Percentiles rank a stretch among this genome's conserved stretches.
Conservation (phyloP, 140 eudicot genomes). For the Cichorium intybus region DNA sequence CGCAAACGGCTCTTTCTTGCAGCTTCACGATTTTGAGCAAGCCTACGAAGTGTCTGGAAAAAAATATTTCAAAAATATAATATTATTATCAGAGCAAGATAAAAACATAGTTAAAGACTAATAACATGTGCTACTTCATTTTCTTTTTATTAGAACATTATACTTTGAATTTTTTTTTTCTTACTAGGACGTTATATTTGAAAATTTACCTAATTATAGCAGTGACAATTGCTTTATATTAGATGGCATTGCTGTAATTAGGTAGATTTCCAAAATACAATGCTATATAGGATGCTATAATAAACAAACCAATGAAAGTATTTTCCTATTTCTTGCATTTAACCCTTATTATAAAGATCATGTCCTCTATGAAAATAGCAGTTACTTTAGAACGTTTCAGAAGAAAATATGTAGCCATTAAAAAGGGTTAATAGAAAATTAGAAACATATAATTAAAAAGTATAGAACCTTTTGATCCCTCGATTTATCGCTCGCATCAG, state of each 20-base stretch:
- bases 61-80: constrained; percentile 6
- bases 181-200: background rate
- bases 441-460: background rate
- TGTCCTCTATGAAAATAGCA: background rate
- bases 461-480: constrained; percentile 86
- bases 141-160: no score
- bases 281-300: background rate
- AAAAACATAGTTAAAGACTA: background rate
- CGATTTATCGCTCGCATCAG: constrained; percentile 89
- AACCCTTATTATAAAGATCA: background rate
- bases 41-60: constrained; percentile 87
- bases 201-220: no score
- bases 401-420: constrained; percentile 4
- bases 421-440: background rate
- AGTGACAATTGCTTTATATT: background rate
- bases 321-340: background rate
- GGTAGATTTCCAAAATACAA: background rate
- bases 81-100: constrained; percentile 22
- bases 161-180: background rate
- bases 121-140: background rate
- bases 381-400: background rate
- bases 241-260: background rate
- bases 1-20: constrained; percentile 98
- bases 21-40: constrained; percentile 98
- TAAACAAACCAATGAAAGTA: background rate